Percentiles rank a stretch among this genome's conserved stretches.
Evolutionary conservation across 2,329 filamentous ascomycete species (phyloP).

Genomic region (Berkeleyomyces rouxiae): DNA sequence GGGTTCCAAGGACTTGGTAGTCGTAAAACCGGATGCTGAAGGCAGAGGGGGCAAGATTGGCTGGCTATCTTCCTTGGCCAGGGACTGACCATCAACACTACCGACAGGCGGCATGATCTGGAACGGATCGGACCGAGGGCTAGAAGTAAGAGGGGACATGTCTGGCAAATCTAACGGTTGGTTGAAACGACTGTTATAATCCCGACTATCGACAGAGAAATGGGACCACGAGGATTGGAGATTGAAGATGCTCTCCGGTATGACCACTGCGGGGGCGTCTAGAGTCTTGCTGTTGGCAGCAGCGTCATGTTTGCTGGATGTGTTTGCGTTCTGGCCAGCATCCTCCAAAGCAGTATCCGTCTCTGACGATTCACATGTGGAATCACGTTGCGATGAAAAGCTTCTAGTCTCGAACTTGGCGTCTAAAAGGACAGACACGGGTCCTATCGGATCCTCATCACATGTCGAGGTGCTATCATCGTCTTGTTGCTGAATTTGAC

Average conservation of each 20-base stretch:
- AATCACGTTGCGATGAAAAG: slow-evolving; percentile 22
- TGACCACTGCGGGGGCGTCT: slow-evolving; percentile 28
- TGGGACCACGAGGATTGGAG: slow-evolving; percentile 46
- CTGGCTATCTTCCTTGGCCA: neutral
- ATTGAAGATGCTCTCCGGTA: slow-evolving; percentile 31
- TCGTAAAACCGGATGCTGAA: neutral
- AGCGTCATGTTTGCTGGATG: slow-evolving; percentile 15
- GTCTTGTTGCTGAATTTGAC: slow-evolving; percentile 18
- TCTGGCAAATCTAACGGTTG: slow-evolving; percentile 5
- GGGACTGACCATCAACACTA: neutral
- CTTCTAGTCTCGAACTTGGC: slow-evolving; percentile 3
- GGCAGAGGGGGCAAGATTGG: neutral
- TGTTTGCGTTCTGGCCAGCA: neutral
- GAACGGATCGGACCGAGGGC: neutral
- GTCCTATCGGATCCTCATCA: slow-evolving; percentile 17
- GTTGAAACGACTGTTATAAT: slow-evolving; percentile 16
- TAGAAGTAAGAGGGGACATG: slow-evolving; percentile 14
- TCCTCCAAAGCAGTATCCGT: slow-evolving; percentile 18
- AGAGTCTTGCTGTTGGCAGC: slow-evolving; percentile 29
- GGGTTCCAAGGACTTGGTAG: neutral
- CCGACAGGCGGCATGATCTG: neutral
- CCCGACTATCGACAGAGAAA: slow-evolving; percentile 37
- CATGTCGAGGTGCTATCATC: slow-evolving; percentile 22
- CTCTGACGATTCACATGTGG: slow-evolving; percentile 27
- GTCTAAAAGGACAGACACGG: neutral